Conservation (phyloP, 257 asterid genomes). For the Echium plantagineum region DNA sequence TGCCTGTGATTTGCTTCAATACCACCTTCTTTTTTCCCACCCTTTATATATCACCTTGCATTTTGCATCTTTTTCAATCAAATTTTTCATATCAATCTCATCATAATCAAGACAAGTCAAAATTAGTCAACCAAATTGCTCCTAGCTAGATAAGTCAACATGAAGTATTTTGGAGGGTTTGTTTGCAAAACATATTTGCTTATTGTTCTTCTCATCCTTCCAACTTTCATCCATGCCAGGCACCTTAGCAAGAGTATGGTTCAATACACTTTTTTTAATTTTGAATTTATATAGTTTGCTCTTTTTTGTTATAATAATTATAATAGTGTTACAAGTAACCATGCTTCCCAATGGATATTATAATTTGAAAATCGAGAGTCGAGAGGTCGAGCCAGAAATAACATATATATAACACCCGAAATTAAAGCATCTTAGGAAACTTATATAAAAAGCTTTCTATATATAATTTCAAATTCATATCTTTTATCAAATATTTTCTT, state of each 20-base stretch:
- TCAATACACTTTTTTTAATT: too few species aligned
- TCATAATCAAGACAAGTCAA: background rate
- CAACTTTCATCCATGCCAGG: slow-evolving; percentile 33
- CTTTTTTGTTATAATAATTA: too few species aligned
- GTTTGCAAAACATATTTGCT: slow-evolving; percentile 16
- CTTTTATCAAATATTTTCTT: too few species aligned
- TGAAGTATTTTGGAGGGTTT: slow-evolving; percentile 17
- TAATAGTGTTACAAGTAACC: too few species aligned
- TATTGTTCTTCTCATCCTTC: slow-evolving; percentile 25
- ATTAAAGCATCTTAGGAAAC: too few species aligned
- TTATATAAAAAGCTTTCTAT: too few species aligned
- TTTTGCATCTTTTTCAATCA: background rate
- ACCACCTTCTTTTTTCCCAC: slow-evolving; percentile 4
- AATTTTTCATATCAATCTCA: background rate
- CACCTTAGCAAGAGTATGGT: slow-evolving; percentile 35
- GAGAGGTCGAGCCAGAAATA: too few species aligned
- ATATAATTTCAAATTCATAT: too few species aligned
- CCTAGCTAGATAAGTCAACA: slow-evolving; percentile 1
- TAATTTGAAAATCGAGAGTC: too few species aligned
- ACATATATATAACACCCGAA: too few species aligned
- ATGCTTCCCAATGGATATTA: too few species aligned
- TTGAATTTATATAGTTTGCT: too few species aligned
- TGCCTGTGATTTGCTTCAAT: slow-evolving; percentile 71
- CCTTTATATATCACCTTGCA: slow-evolving; percentile 23
- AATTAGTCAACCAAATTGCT: background rate